phyloP scores from a whole-genome alignment of 768 basidiomycete species.

The Nidularia sp. region DNA sequence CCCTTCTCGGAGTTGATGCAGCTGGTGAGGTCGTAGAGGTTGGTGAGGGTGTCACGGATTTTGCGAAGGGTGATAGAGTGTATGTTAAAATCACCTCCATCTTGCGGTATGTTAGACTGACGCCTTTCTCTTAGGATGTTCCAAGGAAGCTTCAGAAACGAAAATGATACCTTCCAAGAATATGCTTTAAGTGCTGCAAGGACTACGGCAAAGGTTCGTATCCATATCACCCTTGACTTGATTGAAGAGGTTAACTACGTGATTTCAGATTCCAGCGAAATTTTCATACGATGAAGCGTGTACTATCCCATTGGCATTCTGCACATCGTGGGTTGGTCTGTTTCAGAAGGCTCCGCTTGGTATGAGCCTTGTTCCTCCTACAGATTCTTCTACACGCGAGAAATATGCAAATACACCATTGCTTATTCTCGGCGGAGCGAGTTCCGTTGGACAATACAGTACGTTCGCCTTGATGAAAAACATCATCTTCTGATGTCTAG shows the following conservation, averaged over 20 bases:
- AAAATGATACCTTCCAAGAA: background rate
- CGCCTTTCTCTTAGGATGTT: background rate
- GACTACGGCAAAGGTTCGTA: background rate
- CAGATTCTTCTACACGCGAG: background rate
- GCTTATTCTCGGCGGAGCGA: background rate
- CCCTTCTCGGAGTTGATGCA: slow-evolving; percentile 28
- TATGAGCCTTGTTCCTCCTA: background rate
- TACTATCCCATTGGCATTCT: background rate
- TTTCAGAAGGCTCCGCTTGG: background rate
- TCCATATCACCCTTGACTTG: background rate
- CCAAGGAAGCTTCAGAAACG: background rate
- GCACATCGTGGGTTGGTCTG: background rate
- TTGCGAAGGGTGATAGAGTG: slow-evolving; percentile 1
- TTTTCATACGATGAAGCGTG: background rate
- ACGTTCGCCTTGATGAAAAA: background rate
- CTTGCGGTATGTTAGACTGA: background rate
- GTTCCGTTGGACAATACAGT: background rate
- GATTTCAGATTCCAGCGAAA: background rate
- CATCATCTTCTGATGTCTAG: background rate
- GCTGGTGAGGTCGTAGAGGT: slow-evolving; percentile 34
- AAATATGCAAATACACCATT: background rate
- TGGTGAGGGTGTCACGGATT: slow-evolving; percentile 6
- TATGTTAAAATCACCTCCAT: background rate
- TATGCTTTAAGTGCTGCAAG: background rate
- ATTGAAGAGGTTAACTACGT: background rate